Evolutionary conservation across 2,329 filamentous ascomycete species (phyloP), one percentile per base, ranked within the genome.

Genomic region (Exophiala mesophila): DNA sequence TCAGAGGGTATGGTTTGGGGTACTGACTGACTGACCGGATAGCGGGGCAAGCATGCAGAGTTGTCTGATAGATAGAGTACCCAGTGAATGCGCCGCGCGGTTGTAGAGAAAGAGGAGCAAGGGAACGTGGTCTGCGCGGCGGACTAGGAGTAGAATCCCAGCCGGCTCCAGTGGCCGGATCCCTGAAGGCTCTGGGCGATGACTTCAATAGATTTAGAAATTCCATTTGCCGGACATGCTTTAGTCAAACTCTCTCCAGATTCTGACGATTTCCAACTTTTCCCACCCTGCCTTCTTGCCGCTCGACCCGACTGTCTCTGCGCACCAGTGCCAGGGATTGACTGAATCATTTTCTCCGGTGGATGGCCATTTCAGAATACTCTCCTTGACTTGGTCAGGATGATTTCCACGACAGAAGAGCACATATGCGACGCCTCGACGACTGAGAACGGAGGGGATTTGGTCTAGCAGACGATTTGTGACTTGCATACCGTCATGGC

Each of bases 221-320:
- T n/a, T n/a, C n/a, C n/a, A n/a, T n/a, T n/a, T n/a, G n/a, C n/a
- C n/a, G n/a, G n/a, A n/a, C n/a, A n/a, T n/a, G n/a, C 23, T 12
- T 26, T 12, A 26, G 23, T 6, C 6, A 6, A 26, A 36, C 33
- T 55, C 55, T 57, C 79, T 77, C 85, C 87, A 94, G 60, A 95
- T 85, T 60, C 89, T 78, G 55, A 97, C 70, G 56, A 98, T 84
- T 59, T 88, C 83, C 63, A 98, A 70, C 68, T 85, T 94, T 70
- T 98, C 92, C 89, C 90, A 95, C 0, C 92, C 92, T 20, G 85
- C 90, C 63, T 84, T 80, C 70, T 83, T 88, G 36, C 90, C 90
- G 63, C 88, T 96, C 40, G 74, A 76, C 5, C 85, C 83, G 3
- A 94, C 88, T 13, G 78, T 86, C 61, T 88, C 80, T 7, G 78